Conservation (phyloP, 192 early-diverging fungal species). For the Diversispora epigaea region DNA sequence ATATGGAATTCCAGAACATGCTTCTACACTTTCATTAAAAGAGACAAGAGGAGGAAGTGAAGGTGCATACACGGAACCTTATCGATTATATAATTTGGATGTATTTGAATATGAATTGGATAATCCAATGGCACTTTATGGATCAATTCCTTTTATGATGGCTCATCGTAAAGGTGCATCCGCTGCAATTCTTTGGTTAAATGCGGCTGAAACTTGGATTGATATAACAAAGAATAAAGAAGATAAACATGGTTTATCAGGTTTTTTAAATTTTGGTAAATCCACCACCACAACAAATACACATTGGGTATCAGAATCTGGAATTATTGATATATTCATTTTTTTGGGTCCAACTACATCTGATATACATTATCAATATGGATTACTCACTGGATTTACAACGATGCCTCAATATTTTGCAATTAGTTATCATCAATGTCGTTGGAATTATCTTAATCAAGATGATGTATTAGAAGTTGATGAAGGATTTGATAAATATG, state of each 20-base stretch:
- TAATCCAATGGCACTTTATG: conserved; percentile 96
- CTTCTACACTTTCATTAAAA: conserved; percentile 80
- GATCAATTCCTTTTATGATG: conserved; percentile 91
- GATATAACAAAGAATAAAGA: conserved; percentile 77
- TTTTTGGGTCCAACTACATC: conserved; percentile 70
- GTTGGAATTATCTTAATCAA: conserved; percentile 97
- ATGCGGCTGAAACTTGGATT: conserved; percentile 97
- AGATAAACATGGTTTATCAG: conserved; percentile 37
- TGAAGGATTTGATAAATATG: conserved; percentile 81
- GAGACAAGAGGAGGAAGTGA: conserved; percentile 75
- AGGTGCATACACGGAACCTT: conserved; percentile 84
- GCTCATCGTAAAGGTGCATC: conserved; percentile 76
- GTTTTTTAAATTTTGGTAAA: conserved; percentile 35
- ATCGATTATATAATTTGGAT: conserved; percentile 95
- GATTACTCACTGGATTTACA: conserved; percentile 74
- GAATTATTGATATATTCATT: conserved; percentile 85
- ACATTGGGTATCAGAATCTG: conserved; percentile 95
- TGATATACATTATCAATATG: conserved; percentile 73
- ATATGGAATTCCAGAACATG: conserved; percentile 97
- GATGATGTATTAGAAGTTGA: conserved; percentile 85
- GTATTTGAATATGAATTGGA: conserved; percentile 97
- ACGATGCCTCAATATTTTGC: conserved; percentile 87
- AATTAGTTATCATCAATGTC: conserved; percentile 93
- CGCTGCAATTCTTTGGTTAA: conserved; percentile 88
- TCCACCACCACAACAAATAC: conserved; percentile 56